Percentiles rank a stretch among this genome's conserved stretches.
These are phyloP conservation scores for Ceriops zippeliana DNA, from an alignment of 345 rosid genomes.

Conservation along the genomic window DNA sequence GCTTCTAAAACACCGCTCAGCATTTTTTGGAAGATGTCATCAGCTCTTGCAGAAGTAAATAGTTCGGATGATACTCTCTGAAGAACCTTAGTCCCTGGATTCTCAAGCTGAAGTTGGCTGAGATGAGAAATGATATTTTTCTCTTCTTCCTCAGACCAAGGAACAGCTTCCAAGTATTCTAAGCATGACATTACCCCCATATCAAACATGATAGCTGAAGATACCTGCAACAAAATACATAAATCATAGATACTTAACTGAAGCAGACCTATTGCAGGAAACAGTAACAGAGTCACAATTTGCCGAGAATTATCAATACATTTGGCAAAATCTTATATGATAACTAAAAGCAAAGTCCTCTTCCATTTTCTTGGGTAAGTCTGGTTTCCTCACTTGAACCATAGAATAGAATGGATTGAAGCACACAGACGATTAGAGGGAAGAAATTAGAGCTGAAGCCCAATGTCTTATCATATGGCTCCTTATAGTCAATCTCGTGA, in stretches of 20 bases:
- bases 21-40: conserved; percentile 65
- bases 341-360: no score
- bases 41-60: conserved; percentile 49
- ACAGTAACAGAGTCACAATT: not conserved
- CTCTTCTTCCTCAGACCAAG: conserved; percentile 89
- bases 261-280: conserved; percentile 2
- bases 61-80: conserved; percentile 70
- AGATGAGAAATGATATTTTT: conserved; percentile 57
- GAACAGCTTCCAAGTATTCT: conserved; percentile 85
- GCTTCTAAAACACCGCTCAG: conserved; percentile 70
- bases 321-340: no score
- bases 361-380: not conserved
- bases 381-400: not conserved
- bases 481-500: not conserved
- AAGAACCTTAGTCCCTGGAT: conserved; percentile 51
- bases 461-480: not conserved
- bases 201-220: conserved; percentile 71
- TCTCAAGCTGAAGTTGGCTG: conserved; percentile 62
- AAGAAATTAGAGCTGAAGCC: not conserved
- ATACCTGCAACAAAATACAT: conserved; percentile 46
- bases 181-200: conserved; percentile 65
- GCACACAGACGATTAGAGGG: not conserved
- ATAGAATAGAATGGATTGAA: not conserved
- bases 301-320: no score
- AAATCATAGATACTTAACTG: conserved; percentile 8